phyloP scores from a whole-genome alignment of 2,329 filamentous ascomycete genomes.

The Aphanocladium album region DNA sequence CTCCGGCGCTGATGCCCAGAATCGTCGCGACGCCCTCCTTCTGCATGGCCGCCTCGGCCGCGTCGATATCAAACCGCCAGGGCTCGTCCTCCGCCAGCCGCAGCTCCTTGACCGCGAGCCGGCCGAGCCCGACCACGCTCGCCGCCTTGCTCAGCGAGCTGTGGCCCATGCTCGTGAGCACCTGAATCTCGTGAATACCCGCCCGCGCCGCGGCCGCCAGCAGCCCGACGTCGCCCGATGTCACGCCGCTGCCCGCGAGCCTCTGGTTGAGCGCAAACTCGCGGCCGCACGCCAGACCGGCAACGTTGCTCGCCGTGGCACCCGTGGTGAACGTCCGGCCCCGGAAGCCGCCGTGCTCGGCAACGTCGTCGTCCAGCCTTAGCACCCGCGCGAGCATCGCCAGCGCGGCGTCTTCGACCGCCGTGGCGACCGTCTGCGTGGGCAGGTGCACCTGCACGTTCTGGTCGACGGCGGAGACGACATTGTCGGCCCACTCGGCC shows the following conservation, averaged over 20 bases:
- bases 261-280: conserved; percentile 54
- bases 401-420: conserved; percentile 69
- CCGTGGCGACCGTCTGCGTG: conserved; percentile 66
- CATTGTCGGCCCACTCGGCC: conserved; percentile 74
- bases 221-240: conserved; percentile 66
- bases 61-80: conserved; percentile 65
- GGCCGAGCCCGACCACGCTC: conserved; percentile 73
- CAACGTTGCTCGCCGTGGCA: conserved; percentile 73
- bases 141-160: conserved; percentile 82
- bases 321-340: conserved; percentile 53
- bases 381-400: conserved; percentile 65
- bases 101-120: conserved; percentile 61
- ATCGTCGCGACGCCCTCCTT: conserved; percentile 59
- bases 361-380: conserved; percentile 40
- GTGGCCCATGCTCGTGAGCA: conserved; percentile 78
- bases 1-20: conserved; percentile 75
- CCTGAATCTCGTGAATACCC: conserved; percentile 62
- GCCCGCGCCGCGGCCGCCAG: conserved; percentile 59
- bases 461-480: conserved; percentile 78
- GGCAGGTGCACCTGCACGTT: conserved; percentile 81
- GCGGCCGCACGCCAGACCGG: conserved; percentile 62
- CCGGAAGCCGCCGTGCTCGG: conserved; percentile 48
- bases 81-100: conserved; percentile 46
- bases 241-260: conserved; percentile 25
- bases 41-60: conserved; percentile 56